Evolutionary conservation across 768 basidiomycete species (phyloP).

Genomic region (Boletus edulis): DNA sequence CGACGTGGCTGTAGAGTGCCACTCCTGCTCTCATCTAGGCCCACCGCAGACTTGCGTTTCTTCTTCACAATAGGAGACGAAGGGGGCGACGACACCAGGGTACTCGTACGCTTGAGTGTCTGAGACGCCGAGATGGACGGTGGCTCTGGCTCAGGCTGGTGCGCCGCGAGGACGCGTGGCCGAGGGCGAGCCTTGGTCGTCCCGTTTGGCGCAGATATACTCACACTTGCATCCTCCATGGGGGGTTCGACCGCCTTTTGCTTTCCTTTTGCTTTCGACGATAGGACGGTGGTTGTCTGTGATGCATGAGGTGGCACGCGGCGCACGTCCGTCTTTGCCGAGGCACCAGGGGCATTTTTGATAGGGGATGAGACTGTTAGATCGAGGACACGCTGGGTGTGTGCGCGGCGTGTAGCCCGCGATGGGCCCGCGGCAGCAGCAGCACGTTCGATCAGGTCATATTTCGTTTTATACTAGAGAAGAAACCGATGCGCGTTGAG

Average conservation of each 20-base stretch:
- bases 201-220: constrained; percentile 15
- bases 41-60: constrained; percentile 23
- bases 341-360: constrained; percentile 6
- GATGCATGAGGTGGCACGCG: constrained; percentile 4
- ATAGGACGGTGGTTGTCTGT: constrained; percentile 8
- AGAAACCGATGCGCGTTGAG: constrained; percentile 3
- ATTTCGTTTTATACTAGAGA: constrained; percentile 56
- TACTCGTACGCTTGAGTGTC: constrained; percentile 28
- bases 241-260: constrained; percentile 26
- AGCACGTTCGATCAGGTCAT: constrained; percentile 57
- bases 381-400: constrained; percentile 50
- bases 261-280: constrained; percentile 32
- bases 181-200: constrained; percentile 5
- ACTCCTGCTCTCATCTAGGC: constrained; percentile 3
- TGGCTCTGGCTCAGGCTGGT: constrained; percentile 3
- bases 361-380: constrained; percentile 31
- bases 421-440: constrained; percentile 43
- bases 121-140: constrained; percentile 8
- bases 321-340: constrained; percentile 11
- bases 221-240: constrained; percentile 6
- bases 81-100: constrained; percentile 18
- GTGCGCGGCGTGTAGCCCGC: constrained; percentile 60
- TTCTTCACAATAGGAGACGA: constrained; percentile 21
- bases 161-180: constrained; percentile 1
- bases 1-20: constrained; percentile 11